Base-by-base conservation (phyloP, 2,329 filamentous ascomycete species). In the Ceratocystis destructans region DNA sequence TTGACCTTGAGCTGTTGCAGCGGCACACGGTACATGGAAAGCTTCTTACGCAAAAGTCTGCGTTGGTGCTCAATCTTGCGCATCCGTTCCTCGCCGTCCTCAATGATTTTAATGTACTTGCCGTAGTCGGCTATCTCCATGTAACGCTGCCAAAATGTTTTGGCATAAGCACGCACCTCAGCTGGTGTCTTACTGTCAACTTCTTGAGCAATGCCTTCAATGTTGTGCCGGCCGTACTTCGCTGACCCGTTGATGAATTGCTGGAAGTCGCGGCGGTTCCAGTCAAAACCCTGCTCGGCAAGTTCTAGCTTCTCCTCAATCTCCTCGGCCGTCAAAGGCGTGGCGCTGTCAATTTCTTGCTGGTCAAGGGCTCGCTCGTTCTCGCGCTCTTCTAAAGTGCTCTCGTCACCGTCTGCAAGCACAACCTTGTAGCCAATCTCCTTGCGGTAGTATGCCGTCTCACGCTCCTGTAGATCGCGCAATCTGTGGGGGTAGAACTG, bases 1-100 rank as follows among this genome's bases (percentile, higher is more conserved):
- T 96, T 97, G 79, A 99, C 91, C 80, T 96, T 96, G 72, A 99
- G 85, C 76, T 99, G 94, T 75, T 99, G 94, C 17, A 99, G 82
- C 28, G 94, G 95, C 62, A 97, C 93, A n/a, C 94, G 88, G 74
- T 96, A 97, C 80, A 94, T 90, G 71, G 87, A 83, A 83, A 99
- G 89, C 83, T 99, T 99, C 83, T 92, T 95, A 69, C 87, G 86
- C 66, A 99, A 82, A 79, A 97, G 87, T 76, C 95, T 93, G 69
- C 90, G 88, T 75, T 97, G 93, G 74, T 96, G 89, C 70, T 94
- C 89, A 68, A 93, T 89, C 76, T 93, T 93, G 65, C 88, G 86
- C 66, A 89, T 85, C 69, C 91, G 89, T 73, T 96, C 90, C 75
- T 99, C 94, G 59, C 94, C 94, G 69, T 93, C 87, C 72, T 96